Conservation (phyloP, 2,329 filamentous ascomycete species). For the Aspergillus niger region DNA sequence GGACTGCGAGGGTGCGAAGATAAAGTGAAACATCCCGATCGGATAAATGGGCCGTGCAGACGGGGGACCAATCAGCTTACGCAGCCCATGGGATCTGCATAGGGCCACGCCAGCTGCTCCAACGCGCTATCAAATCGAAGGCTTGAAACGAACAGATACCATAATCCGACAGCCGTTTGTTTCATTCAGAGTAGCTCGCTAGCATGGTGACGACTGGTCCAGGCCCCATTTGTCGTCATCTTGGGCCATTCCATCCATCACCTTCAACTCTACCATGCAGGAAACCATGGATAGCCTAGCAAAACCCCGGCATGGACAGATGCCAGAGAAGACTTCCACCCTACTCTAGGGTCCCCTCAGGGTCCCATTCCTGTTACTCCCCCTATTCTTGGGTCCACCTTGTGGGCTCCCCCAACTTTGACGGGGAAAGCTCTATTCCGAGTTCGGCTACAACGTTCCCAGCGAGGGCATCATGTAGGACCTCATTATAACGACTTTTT, state of each 20-base stretch:
- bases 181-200: constrained; percentile 1
- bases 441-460: neutral
- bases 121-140: neutral
- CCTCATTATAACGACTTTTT: neutral
- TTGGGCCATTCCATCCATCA: neutral
- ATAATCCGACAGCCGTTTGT: neutral
- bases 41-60: neutral
- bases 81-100: neutral
- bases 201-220: neutral
- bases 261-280: neutral
- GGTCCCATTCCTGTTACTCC: neutral
- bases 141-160: neutral
- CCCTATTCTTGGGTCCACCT: neutral
- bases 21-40: constrained; percentile 11
- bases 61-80: neutral
- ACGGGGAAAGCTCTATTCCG: neutral
- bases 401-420: neutral
- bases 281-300: neutral
- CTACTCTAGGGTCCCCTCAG: neutral
- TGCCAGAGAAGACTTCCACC: neutral
- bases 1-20: neutral
- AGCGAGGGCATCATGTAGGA: neutral
- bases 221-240: neutral
- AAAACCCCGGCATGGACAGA: neutral
- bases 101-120: constrained; percentile 8